Evolutionary conservation across 75 land plant genomes (phyloP).

Genomic region (Cupressus sempervirens): DNA sequence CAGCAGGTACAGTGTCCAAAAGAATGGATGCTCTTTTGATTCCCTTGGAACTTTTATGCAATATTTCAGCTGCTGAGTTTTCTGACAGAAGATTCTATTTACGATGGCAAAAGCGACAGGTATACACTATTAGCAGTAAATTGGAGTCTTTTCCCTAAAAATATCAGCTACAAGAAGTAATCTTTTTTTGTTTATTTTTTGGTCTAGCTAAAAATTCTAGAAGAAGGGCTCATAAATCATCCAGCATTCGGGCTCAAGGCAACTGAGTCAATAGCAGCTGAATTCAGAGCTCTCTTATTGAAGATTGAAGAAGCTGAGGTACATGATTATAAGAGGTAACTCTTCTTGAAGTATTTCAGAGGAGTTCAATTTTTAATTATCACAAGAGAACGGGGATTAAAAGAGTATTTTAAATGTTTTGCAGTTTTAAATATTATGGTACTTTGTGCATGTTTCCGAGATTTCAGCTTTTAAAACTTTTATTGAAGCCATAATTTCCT

Average conservation of each 20-base stretch:
- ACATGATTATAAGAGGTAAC: constrained; percentile 6
- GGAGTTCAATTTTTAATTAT: constrained; percentile 5
- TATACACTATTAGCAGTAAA: constrained; percentile 5
- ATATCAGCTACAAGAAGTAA: background rate
- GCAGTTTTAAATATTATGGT: background rate
- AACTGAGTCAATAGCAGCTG: constrained; percentile 39
- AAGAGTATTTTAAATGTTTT: background rate
- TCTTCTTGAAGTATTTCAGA: constrained; percentile 10
- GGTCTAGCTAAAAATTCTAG: constrained; percentile 28
- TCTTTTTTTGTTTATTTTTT: background rate
- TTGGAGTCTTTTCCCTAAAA: background rate
- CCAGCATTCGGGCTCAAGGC: constrained; percentile 27
- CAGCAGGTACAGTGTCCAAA: constrained; percentile 83
- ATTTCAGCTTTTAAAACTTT: background rate
- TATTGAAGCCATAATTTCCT: background rate
- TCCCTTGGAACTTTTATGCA: constrained; percentile 84
- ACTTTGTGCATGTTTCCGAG: background rate
- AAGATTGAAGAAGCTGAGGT: constrained; percentile 18
- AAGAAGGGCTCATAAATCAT: constrained; percentile 43
- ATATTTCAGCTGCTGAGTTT: constrained; percentile 81
- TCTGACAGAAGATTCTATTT: constrained; percentile 79
- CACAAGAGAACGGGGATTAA: background rate
- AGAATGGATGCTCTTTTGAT: constrained; percentile 93
- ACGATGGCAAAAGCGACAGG: constrained; percentile 98
- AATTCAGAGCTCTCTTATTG: constrained; percentile 20